These are phyloP conservation scores for Senecio squalidus DNA, from an alignment of 140 eudicot species.

Conservation along the genomic window DNA sequence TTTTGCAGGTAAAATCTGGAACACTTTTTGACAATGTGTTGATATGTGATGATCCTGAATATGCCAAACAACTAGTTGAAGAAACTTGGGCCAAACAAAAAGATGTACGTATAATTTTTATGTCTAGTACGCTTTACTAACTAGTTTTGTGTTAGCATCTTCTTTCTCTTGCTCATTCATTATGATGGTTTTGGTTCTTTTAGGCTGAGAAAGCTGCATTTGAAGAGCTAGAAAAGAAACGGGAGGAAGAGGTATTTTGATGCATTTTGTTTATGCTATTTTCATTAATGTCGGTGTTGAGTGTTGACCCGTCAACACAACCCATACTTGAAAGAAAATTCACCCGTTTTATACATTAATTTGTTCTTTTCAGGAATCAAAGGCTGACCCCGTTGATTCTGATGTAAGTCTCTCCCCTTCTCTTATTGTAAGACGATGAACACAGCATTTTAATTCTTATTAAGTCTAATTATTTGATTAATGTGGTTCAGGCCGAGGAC, in stretches of 20 bases:
- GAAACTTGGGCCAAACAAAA: conserved; percentile 95
- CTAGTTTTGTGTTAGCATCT: neutral
- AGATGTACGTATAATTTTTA: conserved; percentile 53
- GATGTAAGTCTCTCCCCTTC: conserved; percentile 49
- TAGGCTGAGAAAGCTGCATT: conserved; percentile 90
- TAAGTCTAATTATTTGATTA: neutral
- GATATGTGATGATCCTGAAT: conserved; percentile 85
- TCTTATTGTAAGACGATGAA: neutral
- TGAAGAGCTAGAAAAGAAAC: conserved; percentile 79
- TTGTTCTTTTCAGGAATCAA: conserved; percentile 55
- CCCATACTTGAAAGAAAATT: neutral
- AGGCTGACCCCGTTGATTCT: conserved; percentile 75
- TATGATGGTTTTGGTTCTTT: neutral
- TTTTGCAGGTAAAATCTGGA: conserved; percentile 86
- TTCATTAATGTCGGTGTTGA: neutral
- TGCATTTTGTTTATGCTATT: neutral
- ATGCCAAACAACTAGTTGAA: conserved; percentile 78
- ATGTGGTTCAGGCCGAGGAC: conserved; percentile 25
- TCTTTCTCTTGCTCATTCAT: conserved; percentile 12
- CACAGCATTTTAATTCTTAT: neutral
- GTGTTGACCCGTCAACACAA: neutral
- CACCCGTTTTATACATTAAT: too few species aligned
- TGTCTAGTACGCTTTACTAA: conserved; percentile 1
- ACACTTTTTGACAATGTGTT: conserved; percentile 89
- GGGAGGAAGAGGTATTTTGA: conserved; percentile 54